These are phyloP conservation scores for Incumbomyces lentus DNA, from an alignment of 2,329 filamentous ascomycete genomes.

Conservation along the genomic window DNA sequence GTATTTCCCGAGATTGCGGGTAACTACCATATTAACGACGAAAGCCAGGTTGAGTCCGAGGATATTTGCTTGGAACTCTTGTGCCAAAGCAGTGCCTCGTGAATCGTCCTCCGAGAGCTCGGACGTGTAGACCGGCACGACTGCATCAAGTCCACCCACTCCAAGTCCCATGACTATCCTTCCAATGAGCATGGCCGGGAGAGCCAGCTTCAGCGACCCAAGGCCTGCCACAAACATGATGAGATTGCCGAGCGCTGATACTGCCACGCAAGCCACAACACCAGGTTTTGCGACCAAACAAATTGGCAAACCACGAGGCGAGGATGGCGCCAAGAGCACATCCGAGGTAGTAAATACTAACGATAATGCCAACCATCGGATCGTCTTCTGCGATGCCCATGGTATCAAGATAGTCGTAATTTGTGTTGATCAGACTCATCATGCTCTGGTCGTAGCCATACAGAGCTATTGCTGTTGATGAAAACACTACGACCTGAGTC, in stretches of 20 bases:
- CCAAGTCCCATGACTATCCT: slow-evolving; percentile 42
- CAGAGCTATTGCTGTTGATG: slow-evolving; percentile 43
- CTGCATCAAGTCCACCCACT: slow-evolving; percentile 44
- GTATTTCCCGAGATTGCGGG: slow-evolving; percentile 42
- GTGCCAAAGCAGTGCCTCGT: slow-evolving; percentile 48
- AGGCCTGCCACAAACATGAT: slow-evolving; percentile 52
- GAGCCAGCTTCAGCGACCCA: slow-evolving; percentile 24
- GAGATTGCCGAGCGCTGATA: slow-evolving; percentile 45
- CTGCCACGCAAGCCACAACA: slow-evolving; percentile 46
- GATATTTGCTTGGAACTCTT: slow-evolving; percentile 57
- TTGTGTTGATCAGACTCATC: slow-evolving; percentile 48
- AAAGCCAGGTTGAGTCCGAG: slow-evolving; percentile 53
- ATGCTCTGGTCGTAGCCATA: slow-evolving; percentile 43
- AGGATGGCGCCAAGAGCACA: slow-evolving; percentile 48
- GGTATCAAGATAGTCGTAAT: slow-evolving; percentile 44
- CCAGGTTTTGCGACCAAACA: slow-evolving; percentile 44
- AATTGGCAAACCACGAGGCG: slow-evolving; percentile 47
- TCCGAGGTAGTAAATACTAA: slow-evolving; percentile 54
- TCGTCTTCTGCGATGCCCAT: slow-evolving; percentile 45
- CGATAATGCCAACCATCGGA: slow-evolving; percentile 48
- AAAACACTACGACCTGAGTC: slow-evolving; percentile 43
- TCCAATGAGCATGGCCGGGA: slow-evolving; percentile 42
- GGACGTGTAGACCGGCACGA: slow-evolving; percentile 50
- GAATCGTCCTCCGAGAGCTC: slow-evolving; percentile 48
- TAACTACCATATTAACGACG: slow-evolving; percentile 47